These are phyloP conservation scores for Neofusicoccum kwambonambiense DNA, from an alignment of 2,329 filamentous ascomycete genomes.

Conservation along the genomic window DNA sequence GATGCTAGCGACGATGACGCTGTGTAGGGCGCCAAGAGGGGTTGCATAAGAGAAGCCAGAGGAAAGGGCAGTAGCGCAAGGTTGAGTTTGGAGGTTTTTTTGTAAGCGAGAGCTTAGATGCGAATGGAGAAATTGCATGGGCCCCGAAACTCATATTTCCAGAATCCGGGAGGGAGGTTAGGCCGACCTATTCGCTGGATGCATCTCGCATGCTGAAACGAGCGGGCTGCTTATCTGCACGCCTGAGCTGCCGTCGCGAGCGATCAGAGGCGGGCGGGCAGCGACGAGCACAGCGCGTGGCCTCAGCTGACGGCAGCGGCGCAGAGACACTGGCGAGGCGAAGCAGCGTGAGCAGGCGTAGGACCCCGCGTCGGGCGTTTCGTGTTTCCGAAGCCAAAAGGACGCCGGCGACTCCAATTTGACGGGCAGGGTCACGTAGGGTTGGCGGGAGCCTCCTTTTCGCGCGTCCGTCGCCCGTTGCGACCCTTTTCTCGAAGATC, in stretches of 20 bases:
- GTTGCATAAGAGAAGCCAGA: neutral
- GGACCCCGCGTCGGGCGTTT: neutral
- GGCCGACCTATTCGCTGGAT: neutral
- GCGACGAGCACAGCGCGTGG: neutral
- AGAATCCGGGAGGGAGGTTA: neutral
- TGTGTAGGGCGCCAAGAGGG: neutral
- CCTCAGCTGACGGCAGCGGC: slow-evolving; percentile 7
- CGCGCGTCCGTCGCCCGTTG: neutral
- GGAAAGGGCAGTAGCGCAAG: neutral
- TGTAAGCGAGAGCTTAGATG: neutral
- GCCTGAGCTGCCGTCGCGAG: neutral
- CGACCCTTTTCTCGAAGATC: slow-evolving; percentile 5
- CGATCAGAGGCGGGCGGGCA: too few species aligned
- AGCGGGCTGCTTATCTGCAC: slow-evolving; percentile 11
- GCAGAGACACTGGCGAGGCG: neutral
- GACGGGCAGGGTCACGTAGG: neutral
- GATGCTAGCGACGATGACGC: neutral
- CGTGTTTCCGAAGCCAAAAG: slow-evolving; percentile 6
- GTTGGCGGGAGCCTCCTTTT: neutral
- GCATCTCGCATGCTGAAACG: slow-evolving; percentile 5
- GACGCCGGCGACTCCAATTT: neutral
- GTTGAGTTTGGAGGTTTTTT: neutral
- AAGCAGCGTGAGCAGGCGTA: neutral
- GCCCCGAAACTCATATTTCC: slow-evolving; percentile 9
- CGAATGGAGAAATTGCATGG: neutral